Conservation (phyloP, 129 eudicot genomes). For the Tanacetum coccineum region DNA sequence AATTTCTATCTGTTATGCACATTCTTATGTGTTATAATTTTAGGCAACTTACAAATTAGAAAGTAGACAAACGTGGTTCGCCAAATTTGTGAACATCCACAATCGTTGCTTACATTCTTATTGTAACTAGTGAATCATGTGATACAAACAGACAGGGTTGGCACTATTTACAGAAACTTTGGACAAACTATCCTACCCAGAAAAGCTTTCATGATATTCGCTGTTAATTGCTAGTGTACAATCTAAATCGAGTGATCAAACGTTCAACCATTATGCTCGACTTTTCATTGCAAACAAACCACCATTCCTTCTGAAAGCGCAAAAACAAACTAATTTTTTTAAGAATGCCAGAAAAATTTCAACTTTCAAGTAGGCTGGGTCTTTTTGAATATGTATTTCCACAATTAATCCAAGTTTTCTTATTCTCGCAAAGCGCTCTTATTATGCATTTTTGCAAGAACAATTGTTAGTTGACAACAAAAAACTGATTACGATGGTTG, state of each 20-base stretch:
- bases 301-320: conserved; percentile 10
- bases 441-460: conserved; percentile 3
- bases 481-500: background rate
- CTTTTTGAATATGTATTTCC: background rate
- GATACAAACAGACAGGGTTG: background rate
- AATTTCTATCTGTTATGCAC: too few relatives aligned
- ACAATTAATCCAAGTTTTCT: background rate
- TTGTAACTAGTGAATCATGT: conserved; percentile 4
- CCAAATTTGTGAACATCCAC: background rate
- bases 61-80: too few relatives aligned
- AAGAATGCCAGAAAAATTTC: conserved; percentile 7
- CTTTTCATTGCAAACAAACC: conserved; percentile 16
- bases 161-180: background rate
- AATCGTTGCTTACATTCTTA: background rate
- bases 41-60: too few relatives aligned
- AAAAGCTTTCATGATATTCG: conserved; percentile 2
- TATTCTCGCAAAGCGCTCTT: too few relatives aligned
- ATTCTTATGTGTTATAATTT: too few relatives aligned
- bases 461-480: background rate
- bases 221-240: background rate
- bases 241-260: background rate
- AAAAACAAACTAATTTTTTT: conserved; percentile 5
- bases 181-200: background rate
- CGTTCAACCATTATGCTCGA: background rate
- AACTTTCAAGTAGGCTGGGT: background rate